Evolutionary conservation across 495 filamentous ascomycete genomes (phyloP).

Genomic region (Aspergillus olivimuriae): DNA sequence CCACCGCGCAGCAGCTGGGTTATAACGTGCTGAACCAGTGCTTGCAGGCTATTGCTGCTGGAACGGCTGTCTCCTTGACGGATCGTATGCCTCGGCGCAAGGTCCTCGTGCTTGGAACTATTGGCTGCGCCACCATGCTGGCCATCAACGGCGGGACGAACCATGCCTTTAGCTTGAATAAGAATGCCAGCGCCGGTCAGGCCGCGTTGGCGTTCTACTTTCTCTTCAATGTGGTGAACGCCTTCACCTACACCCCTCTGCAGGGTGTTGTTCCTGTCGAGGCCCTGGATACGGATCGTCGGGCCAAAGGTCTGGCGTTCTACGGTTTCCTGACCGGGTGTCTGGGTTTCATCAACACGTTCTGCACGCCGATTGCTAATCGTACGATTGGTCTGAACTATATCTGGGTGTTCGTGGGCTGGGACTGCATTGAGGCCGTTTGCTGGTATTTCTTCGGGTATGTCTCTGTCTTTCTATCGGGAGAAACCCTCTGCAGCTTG

Average conservation of each 20-base stretch:
- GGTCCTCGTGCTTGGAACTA: conserved; percentile 53
- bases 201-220: conserved; percentile 61
- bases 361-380: conserved; percentile 51
- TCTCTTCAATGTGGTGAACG: conserved; percentile 61
- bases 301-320: conserved; percentile 60
- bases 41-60: conserved; percentile 59
- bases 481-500: background rate
- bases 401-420: conserved; percentile 59
- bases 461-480: conserved; percentile 2
- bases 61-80: conserved; percentile 58
- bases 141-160: conserved; percentile 26
- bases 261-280: conserved; percentile 68
- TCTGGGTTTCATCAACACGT: conserved; percentile 57
- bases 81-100: conserved; percentile 60
- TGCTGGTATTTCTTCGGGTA: conserved; percentile 61
- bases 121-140: conserved; percentile 41
- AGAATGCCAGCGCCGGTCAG: conserved; percentile 44
- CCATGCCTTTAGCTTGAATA: conserved; percentile 8
- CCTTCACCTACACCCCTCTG: conserved; percentile 63
- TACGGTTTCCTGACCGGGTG: conserved; percentile 52
- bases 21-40: conserved; percentile 54
- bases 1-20: conserved; percentile 23
- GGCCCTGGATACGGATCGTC: conserved; percentile 52
- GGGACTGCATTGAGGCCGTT: conserved; percentile 48
- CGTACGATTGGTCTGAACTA: conserved; percentile 49